Evolutionary conservation across 2,329 filamentous ascomycete species (phyloP).

Genomic region (Penicillium occitanis): DNA sequence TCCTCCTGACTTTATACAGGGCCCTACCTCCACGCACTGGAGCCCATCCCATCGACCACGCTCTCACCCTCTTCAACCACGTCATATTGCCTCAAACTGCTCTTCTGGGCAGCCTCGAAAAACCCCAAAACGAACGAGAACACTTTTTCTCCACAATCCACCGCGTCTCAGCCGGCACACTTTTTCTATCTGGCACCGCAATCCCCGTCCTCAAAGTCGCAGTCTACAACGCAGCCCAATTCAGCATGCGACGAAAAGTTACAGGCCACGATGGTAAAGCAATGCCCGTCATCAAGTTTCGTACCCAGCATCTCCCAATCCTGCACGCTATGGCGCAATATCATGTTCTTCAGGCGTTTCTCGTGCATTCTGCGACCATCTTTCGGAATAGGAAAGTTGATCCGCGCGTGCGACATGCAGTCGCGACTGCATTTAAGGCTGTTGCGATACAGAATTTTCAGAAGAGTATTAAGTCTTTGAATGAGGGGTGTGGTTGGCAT

Average conservation of each 20-base stretch:
- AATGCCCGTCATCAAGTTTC: constrained; percentile 26
- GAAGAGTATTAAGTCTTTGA: constrained; percentile 16
- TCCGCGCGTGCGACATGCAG: constrained; percentile 17
- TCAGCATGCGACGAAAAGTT: constrained; percentile 25
- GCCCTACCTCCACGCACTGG: constrained; percentile 29
- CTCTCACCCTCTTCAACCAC: constrained; percentile 37
- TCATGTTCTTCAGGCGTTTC: constrained; percentile 25
- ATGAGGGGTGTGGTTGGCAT: constrained; percentile 22
- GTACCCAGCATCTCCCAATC: constrained; percentile 30
- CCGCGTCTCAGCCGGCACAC: constrained; percentile 25
- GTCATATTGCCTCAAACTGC: constrained; percentile 29
- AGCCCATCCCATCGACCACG: constrained; percentile 33
- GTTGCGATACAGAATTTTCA: constrained; percentile 18
- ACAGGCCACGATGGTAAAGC: constrained; percentile 18
- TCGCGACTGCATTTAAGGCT: constrained; percentile 21
- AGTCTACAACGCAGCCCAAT: constrained; percentile 25
- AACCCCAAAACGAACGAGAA: constrained; percentile 24
- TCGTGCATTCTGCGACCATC: constrained; percentile 1
- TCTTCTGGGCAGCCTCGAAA: constrained; percentile 29
- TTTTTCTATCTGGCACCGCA: constrained; percentile 21
- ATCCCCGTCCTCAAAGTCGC: constrained; percentile 26
- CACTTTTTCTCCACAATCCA: constrained; percentile 30
- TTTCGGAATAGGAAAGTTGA: background rate
- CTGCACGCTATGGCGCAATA: constrained; percentile 27
- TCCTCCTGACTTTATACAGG: background rate